These are phyloP conservation scores for Neofusicoccum ribis DNA, from an alignment of 2,329 filamentous ascomycete species.

Conservation along the genomic window DNA sequence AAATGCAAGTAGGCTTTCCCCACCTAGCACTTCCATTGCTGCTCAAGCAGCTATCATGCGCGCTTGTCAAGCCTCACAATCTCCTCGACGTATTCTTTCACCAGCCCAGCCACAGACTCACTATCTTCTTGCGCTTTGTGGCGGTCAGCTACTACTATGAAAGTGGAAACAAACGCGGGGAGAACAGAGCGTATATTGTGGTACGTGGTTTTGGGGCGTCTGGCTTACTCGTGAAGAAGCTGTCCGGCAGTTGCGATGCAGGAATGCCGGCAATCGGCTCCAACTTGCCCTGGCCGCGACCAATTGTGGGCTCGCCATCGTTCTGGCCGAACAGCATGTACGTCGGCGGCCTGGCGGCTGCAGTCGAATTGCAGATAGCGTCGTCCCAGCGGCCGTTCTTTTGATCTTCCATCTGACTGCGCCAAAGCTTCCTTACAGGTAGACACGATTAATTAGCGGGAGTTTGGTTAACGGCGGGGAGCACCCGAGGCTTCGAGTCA, in stretches of 20 bases:
- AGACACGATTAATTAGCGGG: not conserved
- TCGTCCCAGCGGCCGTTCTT: slow-evolving; percentile 7
- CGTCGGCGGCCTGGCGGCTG: not conserved
- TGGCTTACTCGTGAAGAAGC: slow-evolving; percentile 1
- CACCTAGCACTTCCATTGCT: too few relatives aligned
- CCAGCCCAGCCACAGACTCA: not conserved
- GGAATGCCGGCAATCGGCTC: not conserved
- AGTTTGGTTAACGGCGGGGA: too few relatives aligned
- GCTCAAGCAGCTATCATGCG: not conserved
- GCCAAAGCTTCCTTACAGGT: not conserved
- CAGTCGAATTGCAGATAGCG: not conserved
- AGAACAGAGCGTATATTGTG: not conserved
- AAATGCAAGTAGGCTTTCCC: too few relatives aligned
- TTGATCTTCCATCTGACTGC: not conserved
- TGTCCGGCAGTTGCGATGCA: not conserved
- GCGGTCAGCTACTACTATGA: too few relatives aligned
- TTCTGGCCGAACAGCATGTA: slow-evolving; percentile 6
- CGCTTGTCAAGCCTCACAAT: not conserved
- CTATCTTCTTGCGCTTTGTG: not conserved
- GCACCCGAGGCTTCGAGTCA: not conserved
- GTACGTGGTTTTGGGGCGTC: too few relatives aligned
- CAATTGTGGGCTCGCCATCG: not conserved
- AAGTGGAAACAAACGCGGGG: too few relatives aligned
- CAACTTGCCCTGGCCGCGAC: not conserved
- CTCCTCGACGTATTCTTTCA: slow-evolving; percentile 1